Conservation (phyloP, 2,329 filamentous ascomycete species). For the Biscogniauxia sp. region DNA sequence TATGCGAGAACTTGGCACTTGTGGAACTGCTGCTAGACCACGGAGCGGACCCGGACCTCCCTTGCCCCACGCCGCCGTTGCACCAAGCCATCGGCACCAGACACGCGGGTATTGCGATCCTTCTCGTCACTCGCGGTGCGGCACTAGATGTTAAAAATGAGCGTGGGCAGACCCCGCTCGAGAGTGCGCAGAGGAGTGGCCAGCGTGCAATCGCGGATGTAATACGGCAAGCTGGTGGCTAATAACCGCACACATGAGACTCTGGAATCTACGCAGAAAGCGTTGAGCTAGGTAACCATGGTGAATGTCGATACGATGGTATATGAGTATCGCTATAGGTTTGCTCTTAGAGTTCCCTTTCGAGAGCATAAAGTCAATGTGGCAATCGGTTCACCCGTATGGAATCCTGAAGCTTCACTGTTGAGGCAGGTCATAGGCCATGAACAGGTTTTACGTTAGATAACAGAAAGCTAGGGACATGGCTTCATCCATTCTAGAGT, state of each 20-base stretch:
- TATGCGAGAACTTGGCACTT: neutral
- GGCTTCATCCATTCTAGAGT: neutral
- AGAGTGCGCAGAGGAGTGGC: neutral
- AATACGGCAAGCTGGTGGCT: neutral
- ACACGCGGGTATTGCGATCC: neutral
- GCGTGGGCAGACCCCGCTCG: neutral
- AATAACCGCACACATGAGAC: neutral
- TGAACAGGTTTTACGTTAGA: no score
- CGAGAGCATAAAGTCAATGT: no score
- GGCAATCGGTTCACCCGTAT: no score
- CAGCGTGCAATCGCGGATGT: neutral
- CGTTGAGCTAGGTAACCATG: neutral
- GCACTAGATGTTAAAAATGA: neutral
- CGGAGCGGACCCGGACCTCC: neutral
- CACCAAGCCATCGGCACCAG: neutral
- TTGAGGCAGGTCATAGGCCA: no score
- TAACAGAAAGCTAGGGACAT: no score
- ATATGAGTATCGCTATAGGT: no score
- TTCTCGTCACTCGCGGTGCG: neutral
- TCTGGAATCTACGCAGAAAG: neutral
- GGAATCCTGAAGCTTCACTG: no score
- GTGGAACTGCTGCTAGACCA: neutral
- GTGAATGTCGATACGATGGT: no score
- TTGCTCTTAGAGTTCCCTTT: no score
- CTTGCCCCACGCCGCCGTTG: neutral